These are phyloP conservation scores for Chaetomium cochliodes DNA, from an alignment of 495 filamentous ascomycete species.

Conservation along the genomic window DNA sequence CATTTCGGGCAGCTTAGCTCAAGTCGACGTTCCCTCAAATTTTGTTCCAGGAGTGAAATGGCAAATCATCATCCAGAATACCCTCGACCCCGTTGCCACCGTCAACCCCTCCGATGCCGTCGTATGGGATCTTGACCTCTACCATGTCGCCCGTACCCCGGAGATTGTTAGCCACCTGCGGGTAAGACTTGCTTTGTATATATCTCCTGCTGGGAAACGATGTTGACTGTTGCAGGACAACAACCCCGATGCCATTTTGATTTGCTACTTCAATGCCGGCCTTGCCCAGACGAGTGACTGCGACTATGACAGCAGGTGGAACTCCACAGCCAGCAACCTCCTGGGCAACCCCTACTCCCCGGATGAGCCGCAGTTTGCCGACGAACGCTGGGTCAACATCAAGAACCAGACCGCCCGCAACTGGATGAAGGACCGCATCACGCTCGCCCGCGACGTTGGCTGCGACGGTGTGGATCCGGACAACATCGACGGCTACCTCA, in stretches of 20 bases:
- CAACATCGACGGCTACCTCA: conserved; percentile 64
- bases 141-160: conserved; percentile 19
- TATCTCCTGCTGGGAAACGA: not conserved
- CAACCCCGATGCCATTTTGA: conserved; percentile 36
- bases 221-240: not conserved
- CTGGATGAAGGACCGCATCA: conserved; percentile 57
- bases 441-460: conserved; percentile 55
- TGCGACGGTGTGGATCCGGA: conserved; percentile 72
- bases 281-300: conserved; percentile 56
- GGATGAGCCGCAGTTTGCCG: conserved; percentile 51
- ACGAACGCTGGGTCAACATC: conserved; percentile 65
- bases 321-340: conserved; percentile 41
- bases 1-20: not conserved
- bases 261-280: conserved; percentile 73
- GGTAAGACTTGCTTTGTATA: not conserved
- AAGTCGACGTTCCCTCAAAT: conserved; percentile 9
- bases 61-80: conserved; percentile 35
- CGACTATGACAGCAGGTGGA: conserved; percentile 53
- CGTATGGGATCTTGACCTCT: conserved; percentile 32
- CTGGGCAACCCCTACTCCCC: conserved; percentile 49
- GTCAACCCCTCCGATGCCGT: conserved; percentile 29
- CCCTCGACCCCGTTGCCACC: conserved; percentile 23
- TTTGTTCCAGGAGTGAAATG: conserved; percentile 23
- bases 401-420: conserved; percentile 54
- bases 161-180: conserved; percentile 25